Percentiles rank a stretch among this genome's conserved stretches.
phyloP scores from a whole-genome alignment of 768 basidiomycete species.

The Crucibulum laeve region DNA sequence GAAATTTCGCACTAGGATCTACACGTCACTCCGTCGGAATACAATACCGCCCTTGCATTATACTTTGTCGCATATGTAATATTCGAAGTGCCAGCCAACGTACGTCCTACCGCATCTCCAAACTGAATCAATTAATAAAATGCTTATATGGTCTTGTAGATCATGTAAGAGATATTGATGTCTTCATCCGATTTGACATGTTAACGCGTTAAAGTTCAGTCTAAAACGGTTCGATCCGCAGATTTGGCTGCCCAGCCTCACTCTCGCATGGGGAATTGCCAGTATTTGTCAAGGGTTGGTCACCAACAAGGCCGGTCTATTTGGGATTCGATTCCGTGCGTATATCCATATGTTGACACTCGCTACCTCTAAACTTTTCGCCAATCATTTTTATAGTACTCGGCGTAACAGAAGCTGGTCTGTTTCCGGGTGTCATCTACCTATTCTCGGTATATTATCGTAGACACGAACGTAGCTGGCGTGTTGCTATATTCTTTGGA shows the following conservation, averaged over 20 bases:
- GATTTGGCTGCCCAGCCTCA: conserved; percentile 58
- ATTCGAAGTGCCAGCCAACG: conserved; percentile 61
- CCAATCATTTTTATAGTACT: conserved; percentile 33
- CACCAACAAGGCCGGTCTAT: conserved; percentile 46
- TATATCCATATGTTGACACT: conserved; percentile 1
- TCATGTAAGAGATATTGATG: conserved; percentile 24
- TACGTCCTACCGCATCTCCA: conserved; percentile 17
- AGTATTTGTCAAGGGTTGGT: conserved; percentile 54
- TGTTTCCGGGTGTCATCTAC: conserved; percentile 56
- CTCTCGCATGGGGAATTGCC: conserved; percentile 53
- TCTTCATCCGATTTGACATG: background rate
- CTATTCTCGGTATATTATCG: conserved; percentile 58
- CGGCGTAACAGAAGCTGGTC: conserved; percentile 54
- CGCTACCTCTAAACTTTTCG: background rate
- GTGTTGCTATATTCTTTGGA: conserved; percentile 61
- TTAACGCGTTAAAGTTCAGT: conserved; percentile 20
- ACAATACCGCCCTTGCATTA: conserved; percentile 53
- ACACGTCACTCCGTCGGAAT: conserved; percentile 41
- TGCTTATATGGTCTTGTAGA: conserved; percentile 20
- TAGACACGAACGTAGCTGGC: conserved; percentile 55
- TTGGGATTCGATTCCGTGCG: conserved; percentile 51
- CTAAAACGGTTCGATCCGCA: conserved; percentile 58
- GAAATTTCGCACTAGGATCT: conserved; percentile 36
- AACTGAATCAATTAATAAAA: background rate
- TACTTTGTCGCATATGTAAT: conserved; percentile 59